Base-by-base conservation (phyloP, 352 stramenopile species). In the Pythium myriotylum region DNA sequence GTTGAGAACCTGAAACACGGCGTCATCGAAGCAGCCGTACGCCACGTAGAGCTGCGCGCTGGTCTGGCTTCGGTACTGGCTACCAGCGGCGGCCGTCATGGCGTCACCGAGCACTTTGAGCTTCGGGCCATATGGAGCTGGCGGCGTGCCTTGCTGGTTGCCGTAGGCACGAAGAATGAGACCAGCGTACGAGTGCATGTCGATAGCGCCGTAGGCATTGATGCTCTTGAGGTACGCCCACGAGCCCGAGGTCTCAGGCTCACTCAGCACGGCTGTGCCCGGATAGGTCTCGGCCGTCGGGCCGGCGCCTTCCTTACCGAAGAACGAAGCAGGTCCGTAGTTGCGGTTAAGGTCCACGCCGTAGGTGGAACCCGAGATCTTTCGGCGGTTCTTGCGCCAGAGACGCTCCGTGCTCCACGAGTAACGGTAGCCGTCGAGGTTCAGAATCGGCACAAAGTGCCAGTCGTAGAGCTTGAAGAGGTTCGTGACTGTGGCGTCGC, bases 331-430 rank as follows among this genome's bases (percentile, higher is more conserved):
- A 2, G 65, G 60, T 2, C 65, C 65, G 35, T 43, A 73, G 46
- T 73, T 73, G 39, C 65, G 65, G 52, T 73, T 73, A 17, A 73
- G 49, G 41, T 73, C 65, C n/a, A 73, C 54, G n/a, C 65, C 65
- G 19, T 58, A 49, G 20, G 43, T 59, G 20, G 35, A 22, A 12
- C 16, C n/a, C 16, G 20, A 19, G 46, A 66, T 37, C 2, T 41
- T 19, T 6, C 56, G 55, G 47, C 65, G 48, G 52, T 73, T 73
- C 65, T 73, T 73, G 22, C 65, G 65, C 37, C 65, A 66, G 8
- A 65, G 40, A 17, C 65, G 65, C 20, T 20, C 13, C 13, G 54
- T 67, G 2, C 59, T 56, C 35, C 10, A 26, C 20, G 43, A 26
- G 32, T 53, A 46, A 16, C 49, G 12, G 46, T 59, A 73, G n/a